Base-by-base conservation (phyloP, 352 stramenopile genomes). In the Pythium brachiatum region DNA sequence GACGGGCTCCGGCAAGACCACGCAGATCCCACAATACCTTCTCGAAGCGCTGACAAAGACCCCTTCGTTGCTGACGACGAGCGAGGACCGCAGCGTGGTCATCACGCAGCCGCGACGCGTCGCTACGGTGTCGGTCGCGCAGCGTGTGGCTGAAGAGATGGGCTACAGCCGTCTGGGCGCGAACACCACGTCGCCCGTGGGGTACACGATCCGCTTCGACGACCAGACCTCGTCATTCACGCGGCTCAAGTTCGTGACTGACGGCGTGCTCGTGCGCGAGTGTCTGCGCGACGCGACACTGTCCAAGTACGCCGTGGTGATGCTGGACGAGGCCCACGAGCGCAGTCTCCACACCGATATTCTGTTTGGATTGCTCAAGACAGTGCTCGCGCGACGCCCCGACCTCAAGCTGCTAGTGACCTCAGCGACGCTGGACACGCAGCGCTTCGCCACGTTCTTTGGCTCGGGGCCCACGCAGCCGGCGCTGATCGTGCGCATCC, bases 141-240 rank as follows among this genome's bases (percentile, higher is more conserved):
- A 97, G 48, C 96, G 98, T 58, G 98, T 99, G 2, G 91, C 97
- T 2, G 73, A 99, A 55, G 98, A 99, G 72, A 97, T 99, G 85
- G 89, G 94, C 55, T 74, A 72, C 23, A 31, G 56, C 6, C 70
- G 79, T 2, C 78, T 75, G 36, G 36, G 31, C 31, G 7, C 31
- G 31, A 6, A 36, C 41, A 60, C 54, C 0, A 73, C 56, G 20
- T 62, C 61, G 48, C 41, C 27, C 52, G 83, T 99, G 13, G 97
- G 97, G 12, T 99, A 99, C 67, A 88, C 91, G 26, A 98, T 99
- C 71, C 90, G 98, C 25, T 99, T 99, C 67, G 97, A 99, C 74
- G 97, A 98, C 57, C 83, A 88, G 32, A 79, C 75, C 43, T 76
- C 70, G 18, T 39, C 61, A 7, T 31, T 74, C 36, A 94, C 86